These are phyloP conservation scores for Phyllosticta capitalensis DNA, from an alignment of 2,329 filamentous ascomycete genomes.

Conservation along the genomic window DNA sequence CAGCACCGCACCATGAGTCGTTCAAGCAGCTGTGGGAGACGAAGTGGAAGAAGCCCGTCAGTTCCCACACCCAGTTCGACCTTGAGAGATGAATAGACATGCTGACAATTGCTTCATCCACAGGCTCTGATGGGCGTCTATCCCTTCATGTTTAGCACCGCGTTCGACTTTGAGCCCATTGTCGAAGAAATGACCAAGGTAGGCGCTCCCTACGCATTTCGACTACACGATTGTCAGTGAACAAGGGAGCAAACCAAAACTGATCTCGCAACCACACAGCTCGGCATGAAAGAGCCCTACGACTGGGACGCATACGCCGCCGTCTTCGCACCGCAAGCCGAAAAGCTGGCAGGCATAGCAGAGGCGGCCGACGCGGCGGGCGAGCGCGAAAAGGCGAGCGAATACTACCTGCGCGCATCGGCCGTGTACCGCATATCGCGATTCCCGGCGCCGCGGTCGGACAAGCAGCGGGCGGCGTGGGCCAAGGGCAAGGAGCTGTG, in stretches of 20 bases:
- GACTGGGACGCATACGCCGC: constrained; percentile 54
- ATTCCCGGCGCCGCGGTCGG: constrained; percentile 49
- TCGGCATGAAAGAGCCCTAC: constrained; percentile 55
- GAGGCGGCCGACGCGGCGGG: constrained; percentile 41
- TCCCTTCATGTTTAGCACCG: constrained; percentile 63
- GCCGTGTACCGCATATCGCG: constrained; percentile 64
- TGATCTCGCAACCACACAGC: constrained; percentile 20
- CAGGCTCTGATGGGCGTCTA: constrained; percentile 50
- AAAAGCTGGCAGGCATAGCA: constrained; percentile 45
- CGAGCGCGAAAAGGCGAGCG: constrained; percentile 46
- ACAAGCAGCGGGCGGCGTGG: constrained; percentile 53
- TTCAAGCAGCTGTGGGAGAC: constrained; percentile 55
- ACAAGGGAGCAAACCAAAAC: background rate
- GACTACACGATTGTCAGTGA: constrained; percentile 13
- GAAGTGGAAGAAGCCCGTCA: constrained; percentile 61
- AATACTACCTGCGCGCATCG: constrained; percentile 57
- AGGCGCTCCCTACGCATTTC: constrained; percentile 14
- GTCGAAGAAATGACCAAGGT: constrained; percentile 54
- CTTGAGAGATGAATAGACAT: background rate
- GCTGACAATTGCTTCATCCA: background rate
- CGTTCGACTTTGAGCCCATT: constrained; percentile 60
- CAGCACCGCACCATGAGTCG: constrained; percentile 38
- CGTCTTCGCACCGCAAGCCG: constrained; percentile 50
- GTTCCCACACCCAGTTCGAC: constrained; percentile 15
- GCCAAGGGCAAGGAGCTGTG: constrained; percentile 55